phyloP scores from a whole-genome alignment of 2,329 filamentous ascomycete species.

The Hypoxylon sp. region DNA sequence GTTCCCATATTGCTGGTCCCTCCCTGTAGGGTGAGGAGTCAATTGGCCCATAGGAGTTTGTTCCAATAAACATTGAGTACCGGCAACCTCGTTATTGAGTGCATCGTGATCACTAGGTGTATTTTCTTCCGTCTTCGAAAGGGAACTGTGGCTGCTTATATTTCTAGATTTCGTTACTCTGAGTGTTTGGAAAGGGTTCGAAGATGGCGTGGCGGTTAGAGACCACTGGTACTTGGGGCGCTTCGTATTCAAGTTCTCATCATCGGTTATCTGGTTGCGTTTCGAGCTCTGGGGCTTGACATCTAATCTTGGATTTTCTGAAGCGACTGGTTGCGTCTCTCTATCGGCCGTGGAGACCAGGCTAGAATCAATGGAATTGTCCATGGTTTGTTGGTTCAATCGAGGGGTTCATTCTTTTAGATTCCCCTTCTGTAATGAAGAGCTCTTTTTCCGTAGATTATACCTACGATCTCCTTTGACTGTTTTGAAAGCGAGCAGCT shows the following conservation, averaged over 20 bases:
- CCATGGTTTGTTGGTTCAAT: neutral
- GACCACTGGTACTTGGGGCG: conserved; percentile 27
- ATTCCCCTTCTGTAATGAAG: neutral
- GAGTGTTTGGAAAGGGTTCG: conserved; percentile 42
- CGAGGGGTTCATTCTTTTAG: neutral
- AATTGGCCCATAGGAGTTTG: conserved; percentile 42
- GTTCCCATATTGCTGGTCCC: neutral
- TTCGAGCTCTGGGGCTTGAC: conserved; percentile 18
- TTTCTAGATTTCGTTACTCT: conserved; percentile 44
- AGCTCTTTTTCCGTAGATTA: neutral
- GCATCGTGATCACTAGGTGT: neutral
- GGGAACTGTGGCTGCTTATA: neutral
- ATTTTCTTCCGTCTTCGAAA: conserved; percentile 7
- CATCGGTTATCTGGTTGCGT: conserved; percentile 14
- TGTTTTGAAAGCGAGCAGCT: neutral
- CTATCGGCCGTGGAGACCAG: neutral
- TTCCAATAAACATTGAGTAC: conserved; percentile 9
- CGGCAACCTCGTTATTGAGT: conserved; percentile 3
- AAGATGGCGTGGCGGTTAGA: conserved; percentile 28
- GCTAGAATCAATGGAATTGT: neutral
- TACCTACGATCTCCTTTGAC: neutral
- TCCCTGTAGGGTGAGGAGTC: conserved; percentile 34
- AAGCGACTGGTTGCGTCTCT: neutral
- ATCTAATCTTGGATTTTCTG: neutral
- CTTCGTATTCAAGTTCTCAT: conserved; percentile 14